These are phyloP conservation scores for Rhododendron williamsianum DNA, from an alignment of 148 eudicot genomes.

Conservation along the genomic window DNA sequence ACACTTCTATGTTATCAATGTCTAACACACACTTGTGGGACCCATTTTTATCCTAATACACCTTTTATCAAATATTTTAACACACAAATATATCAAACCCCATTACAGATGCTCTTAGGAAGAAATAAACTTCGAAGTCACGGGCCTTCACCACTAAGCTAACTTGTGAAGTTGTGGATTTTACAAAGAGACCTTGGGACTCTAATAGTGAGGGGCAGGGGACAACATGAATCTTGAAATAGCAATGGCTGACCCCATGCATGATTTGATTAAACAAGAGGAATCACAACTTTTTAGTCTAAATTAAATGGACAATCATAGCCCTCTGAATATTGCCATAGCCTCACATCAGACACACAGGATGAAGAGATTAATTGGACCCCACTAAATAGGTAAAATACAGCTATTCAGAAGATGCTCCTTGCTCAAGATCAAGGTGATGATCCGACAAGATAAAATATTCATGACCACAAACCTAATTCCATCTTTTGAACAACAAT, in stretches of 20 bases:
- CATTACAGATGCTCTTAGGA: no score
- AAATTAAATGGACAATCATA: constrained; percentile 13
- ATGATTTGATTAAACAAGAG: constrained; percentile 13
- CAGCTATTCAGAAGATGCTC: background rate
- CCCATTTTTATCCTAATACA: no score
- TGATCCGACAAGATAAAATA: background rate
- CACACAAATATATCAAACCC: no score
- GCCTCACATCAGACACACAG: constrained; percentile 10
- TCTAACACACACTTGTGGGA: no score
- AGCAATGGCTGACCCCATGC: constrained; percentile 20
- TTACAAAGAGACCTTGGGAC: background rate
- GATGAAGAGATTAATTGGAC: background rate
- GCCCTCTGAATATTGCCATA: constrained; percentile 4
- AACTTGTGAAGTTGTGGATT: background rate
- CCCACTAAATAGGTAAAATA: background rate
- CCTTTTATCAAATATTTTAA: no score
- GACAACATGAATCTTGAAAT: constrained; percentile 23
- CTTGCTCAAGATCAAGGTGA: constrained; percentile 2
- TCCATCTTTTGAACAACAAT: background rate
- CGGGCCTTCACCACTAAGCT: background rate
- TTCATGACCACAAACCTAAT: background rate
- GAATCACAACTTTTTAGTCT: constrained; percentile 7
- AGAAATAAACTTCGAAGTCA: no score
- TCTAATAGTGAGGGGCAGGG: constrained; percentile 2
- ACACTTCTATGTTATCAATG: no score